These are phyloP conservation scores for Russula ochroleuca DNA, from an alignment of 768 basidiomycete species.

Conservation along the genomic window DNA sequence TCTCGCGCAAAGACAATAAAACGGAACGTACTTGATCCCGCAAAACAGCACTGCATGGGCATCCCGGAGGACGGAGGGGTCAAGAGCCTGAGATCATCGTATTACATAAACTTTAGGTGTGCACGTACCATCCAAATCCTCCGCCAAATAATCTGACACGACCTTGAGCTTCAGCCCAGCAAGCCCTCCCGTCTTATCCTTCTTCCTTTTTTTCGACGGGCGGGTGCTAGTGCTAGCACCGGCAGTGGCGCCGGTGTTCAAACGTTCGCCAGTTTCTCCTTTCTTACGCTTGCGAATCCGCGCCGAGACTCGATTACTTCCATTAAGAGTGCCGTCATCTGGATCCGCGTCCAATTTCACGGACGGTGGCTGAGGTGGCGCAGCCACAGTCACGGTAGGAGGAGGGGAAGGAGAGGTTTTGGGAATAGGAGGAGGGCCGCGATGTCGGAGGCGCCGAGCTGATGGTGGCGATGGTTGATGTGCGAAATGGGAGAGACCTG, in stretches of 20 bases:
- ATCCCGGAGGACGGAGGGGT: too few species aligned
- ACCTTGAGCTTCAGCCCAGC: slow-evolving; percentile 46
- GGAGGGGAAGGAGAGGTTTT: neutral
- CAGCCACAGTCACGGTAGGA: neutral
- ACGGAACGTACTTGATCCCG: slow-evolving; percentile 66
- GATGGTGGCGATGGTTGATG: neutral
- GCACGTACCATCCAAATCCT: slow-evolving; percentile 53
- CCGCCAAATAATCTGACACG: slow-evolving; percentile 50
- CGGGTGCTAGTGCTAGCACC: too few species aligned
- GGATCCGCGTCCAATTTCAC: too few species aligned
- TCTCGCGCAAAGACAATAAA: neutral
- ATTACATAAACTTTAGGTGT: neutral
- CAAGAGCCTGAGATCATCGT: too few species aligned
- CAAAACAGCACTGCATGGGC: slow-evolving; percentile 63
- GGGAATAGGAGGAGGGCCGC: neutral
- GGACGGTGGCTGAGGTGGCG: neutral
- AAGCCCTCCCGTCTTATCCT: slow-evolving; percentile 45
- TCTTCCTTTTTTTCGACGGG: slow-evolving; percentile 28
- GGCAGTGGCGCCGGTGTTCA: neutral
- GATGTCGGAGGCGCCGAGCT: neutral
- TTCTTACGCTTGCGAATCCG: neutral
- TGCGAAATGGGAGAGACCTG: slow-evolving; percentile 6
- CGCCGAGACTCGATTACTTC: neutral
- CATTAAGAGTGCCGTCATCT: too few species aligned
- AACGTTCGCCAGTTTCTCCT: neutral